A percentile compares a stretch with the other conserved stretches of the same genome.
phyloP scores from a whole-genome alignment of 2,329 filamentous ascomycete species.

The Microcyclospora tardicrescens region DNA sequence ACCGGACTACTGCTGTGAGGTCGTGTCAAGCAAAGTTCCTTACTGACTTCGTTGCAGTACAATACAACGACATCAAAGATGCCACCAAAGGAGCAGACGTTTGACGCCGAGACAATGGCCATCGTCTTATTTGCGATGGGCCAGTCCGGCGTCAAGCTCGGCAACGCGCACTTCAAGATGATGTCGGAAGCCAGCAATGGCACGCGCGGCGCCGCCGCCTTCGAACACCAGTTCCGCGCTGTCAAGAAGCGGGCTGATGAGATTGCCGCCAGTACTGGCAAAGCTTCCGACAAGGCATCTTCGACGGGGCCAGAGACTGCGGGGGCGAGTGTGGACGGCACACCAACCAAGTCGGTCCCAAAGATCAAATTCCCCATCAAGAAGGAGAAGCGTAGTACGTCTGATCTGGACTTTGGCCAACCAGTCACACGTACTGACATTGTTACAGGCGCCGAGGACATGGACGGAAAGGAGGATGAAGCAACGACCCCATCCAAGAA shows the following conservation, averaged over 20 bases:
- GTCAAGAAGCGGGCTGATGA: slow-evolving; percentile 18
- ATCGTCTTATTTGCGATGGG: slow-evolving; percentile 9
- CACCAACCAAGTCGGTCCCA: too few relatives aligned
- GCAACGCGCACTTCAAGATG: slow-evolving; percentile 15
- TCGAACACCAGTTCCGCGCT: slow-evolving; percentile 18
- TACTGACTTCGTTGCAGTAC: too few relatives aligned
- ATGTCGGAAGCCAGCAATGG: slow-evolving; percentile 16
- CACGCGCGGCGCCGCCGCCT: slow-evolving; percentile 7
- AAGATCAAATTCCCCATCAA: too few relatives aligned
- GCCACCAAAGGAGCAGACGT: slow-evolving; percentile 4
- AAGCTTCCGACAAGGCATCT: too few relatives aligned
- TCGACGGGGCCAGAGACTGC: too few relatives aligned
- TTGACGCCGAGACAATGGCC: slow-evolving; percentile 14
- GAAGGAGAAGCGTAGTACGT: too few relatives aligned
- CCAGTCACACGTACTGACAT: too few relatives aligned
- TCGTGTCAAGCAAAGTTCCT: too few relatives aligned
- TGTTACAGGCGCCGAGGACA: neutral
- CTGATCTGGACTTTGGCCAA: too few relatives aligned
- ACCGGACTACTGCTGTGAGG: too few relatives aligned
- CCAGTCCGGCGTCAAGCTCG: slow-evolving; percentile 7
- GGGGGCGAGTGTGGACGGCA: too few relatives aligned
- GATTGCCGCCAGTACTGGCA: neutral
- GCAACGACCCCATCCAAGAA: slow-evolving; percentile 7
- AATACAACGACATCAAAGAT: too few relatives aligned
- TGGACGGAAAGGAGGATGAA: slow-evolving; percentile 4